These are phyloP conservation scores for Entamoeba histolytica DNA, from an alignment of 208 protist species.

Conservation along the genomic window DNA sequence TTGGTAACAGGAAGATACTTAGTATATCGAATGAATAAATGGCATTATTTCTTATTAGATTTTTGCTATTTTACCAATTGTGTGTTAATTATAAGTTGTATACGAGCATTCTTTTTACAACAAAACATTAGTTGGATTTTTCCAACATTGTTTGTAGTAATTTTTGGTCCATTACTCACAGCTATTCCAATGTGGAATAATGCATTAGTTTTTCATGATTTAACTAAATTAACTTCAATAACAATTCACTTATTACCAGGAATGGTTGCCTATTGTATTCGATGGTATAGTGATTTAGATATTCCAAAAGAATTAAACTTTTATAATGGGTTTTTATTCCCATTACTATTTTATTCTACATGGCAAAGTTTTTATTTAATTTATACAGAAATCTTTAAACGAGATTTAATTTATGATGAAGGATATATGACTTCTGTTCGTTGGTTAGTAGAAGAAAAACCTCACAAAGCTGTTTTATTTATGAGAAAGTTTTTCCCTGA, in stretches of 20 bases:
- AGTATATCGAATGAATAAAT: neutral
- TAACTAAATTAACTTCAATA: conserved; percentile 39
- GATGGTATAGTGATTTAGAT: neutral
- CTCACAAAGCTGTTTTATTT: neutral
- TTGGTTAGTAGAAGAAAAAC: neutral
- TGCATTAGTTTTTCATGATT: conserved; percentile 37
- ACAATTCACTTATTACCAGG: conserved; percentile 37
- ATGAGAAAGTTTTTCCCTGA: neutral
- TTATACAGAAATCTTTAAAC: neutral
- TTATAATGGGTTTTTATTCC: neutral
- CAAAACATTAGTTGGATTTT: neutral
- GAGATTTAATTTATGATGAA: neutral
- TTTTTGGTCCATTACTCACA: conserved; percentile 27
- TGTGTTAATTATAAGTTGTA: neutral
- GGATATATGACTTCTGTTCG: neutral
- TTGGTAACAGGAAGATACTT: neutral
- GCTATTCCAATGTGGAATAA: conserved; percentile 34
- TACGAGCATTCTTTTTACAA: neutral
- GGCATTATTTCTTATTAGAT: neutral
- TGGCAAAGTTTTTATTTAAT: neutral
- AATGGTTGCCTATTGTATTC: conserved; percentile 6
- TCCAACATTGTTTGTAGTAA: neutral
- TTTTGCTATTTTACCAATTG: neutral
- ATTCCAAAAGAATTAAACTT: neutral
- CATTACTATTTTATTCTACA: neutral